Evolutionary conservation across 1,139 yeast species (phyloP), one percentile per base, ranked within the genome.

Genomic region (Hyphopichia buzzinii): DNA sequence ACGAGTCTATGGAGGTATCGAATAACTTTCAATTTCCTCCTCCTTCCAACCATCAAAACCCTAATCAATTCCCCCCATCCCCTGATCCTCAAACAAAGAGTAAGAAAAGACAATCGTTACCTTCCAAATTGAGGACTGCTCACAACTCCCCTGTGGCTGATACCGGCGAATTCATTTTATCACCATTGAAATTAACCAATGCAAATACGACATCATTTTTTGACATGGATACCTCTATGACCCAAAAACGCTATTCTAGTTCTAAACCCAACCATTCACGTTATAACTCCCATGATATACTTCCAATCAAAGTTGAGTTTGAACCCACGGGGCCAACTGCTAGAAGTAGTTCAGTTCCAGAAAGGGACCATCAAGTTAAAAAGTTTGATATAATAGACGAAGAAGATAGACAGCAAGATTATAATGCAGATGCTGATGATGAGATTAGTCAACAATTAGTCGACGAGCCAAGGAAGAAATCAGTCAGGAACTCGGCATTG

Each of bases 221-320:
- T 27, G 60, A 55, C 26, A 39, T 42, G 23, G 58, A 52, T 30
- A 39, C 41, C 3, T 38, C 51, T 13, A 17, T 39, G 16, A n/a
- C 29, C 31, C 44, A 38, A n/a, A 52, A 52, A 33, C 47, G 71
- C 30, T 60, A 63, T 41, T 57, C 68, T 12, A 42, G 47, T 13
- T 42, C 60, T 17, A 65, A 60, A 39, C 67, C 69, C 7, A 50
- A 50, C 24, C 77, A 71, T 43, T 58, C 63, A 10, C 53, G 77
- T 15, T 69, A 65, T 46, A 70, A 64, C 42, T 65, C 73, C 39
- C 74, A 70, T 47, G 76, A 70, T 43, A 58, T 70, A 17, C 50
- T 71, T 13, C 75, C 75, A 1, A 67, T 71, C 12, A 64, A 60
- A 43, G 76, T 71, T 10, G 77, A 71, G 44, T 71, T 71, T 48